Conservation (phyloP, 2,329 filamentous ascomycete species). For the Cryphonectria japonica region DNA sequence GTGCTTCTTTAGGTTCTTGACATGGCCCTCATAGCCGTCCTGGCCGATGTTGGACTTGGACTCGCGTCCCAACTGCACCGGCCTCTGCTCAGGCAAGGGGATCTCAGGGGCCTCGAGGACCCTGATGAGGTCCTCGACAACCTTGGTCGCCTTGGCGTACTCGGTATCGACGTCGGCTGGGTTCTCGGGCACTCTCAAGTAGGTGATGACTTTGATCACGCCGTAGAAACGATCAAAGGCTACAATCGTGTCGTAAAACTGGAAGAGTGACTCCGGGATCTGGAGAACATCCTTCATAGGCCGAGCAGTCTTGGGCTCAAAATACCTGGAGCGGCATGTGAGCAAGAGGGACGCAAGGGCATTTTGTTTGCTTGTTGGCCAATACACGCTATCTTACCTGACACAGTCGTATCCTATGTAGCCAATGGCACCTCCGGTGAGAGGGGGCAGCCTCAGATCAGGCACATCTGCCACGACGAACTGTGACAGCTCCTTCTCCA, state of each 20-base stretch:
- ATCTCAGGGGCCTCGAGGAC: constrained; percentile 75
- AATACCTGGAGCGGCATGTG: constrained; percentile 60
- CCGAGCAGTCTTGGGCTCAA: constrained; percentile 93
- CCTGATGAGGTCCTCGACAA: constrained; percentile 69
- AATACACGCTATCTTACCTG: constrained; percentile 43
- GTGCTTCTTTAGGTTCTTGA: constrained; percentile 83
- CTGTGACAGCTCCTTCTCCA: constrained; percentile 79
- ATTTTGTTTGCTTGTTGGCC: background rate
- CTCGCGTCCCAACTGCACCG: constrained; percentile 73
- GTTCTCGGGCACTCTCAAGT: constrained; percentile 66
- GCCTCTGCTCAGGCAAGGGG: constrained; percentile 75
- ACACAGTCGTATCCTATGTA: constrained; percentile 99
- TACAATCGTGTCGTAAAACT: constrained; percentile 93
- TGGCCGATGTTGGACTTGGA: constrained; percentile 93
- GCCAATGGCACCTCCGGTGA: constrained; percentile 91
- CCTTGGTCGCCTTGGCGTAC: constrained; percentile 69
- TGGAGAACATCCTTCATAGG: constrained; percentile 85
- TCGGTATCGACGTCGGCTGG: constrained; percentile 62
- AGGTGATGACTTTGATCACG: constrained; percentile 90
- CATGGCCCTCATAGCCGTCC: constrained; percentile 87
- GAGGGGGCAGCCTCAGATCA: constrained; percentile 77
- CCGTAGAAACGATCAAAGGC: constrained; percentile 95
- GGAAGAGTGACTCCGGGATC: constrained; percentile 93
- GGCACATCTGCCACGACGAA: constrained; percentile 83
- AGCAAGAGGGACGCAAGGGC: background rate